These are phyloP conservation scores for Geosmithia morbida DNA, from an alignment of 2,329 filamentous ascomycete species.

Conservation along the genomic window DNA sequence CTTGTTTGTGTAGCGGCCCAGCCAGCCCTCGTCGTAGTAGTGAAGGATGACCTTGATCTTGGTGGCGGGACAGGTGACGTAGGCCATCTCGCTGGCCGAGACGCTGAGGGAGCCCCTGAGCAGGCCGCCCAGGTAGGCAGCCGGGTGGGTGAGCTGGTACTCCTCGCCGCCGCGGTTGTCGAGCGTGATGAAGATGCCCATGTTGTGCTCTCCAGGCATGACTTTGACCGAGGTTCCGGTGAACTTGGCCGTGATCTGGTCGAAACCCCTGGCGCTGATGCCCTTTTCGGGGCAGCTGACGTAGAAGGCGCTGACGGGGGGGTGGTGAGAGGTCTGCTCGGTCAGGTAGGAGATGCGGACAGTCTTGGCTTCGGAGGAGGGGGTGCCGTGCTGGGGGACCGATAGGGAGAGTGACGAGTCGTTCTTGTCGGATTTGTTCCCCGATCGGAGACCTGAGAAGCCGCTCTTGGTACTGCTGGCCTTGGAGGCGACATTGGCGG, in stretches of 20 bases:
- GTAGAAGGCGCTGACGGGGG: constrained; percentile 91
- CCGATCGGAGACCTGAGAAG: constrained; percentile 16
- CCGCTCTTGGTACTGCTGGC: constrained; percentile 1
- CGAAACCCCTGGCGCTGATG: constrained; percentile 75
- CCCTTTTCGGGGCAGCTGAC: constrained; percentile 87
- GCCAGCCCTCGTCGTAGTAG: constrained; percentile 90
- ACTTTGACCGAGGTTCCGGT: constrained; percentile 92
- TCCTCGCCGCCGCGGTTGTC: constrained; percentile 71
- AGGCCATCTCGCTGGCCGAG: constrained; percentile 80
- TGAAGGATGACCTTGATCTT: constrained; percentile 83
- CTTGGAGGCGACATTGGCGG: constrained; percentile 15
- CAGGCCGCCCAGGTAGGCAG: constrained; percentile 82
- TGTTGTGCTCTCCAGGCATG: constrained; percentile 79
- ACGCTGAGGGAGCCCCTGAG: constrained; percentile 78
- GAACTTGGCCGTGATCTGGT: constrained; percentile 95
- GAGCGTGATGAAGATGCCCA: constrained; percentile 87
- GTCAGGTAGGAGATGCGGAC: constrained; percentile 87
- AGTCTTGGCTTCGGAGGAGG: constrained; percentile 27
- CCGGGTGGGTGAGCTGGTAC: constrained; percentile 88
- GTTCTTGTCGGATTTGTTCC: constrained; percentile 26
- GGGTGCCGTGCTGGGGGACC: constrained; percentile 29
- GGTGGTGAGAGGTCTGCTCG: constrained; percentile 96
- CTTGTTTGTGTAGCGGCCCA: constrained; percentile 80
- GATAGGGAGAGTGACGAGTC: constrained; percentile 34
- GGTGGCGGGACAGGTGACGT: constrained; percentile 79